Percentiles rank a stretch among this genome's conserved stretches.
phyloP scores from a whole-genome alignment of 306 rosid genomes.

The Ammopiptanthus mongolicus region DNA sequence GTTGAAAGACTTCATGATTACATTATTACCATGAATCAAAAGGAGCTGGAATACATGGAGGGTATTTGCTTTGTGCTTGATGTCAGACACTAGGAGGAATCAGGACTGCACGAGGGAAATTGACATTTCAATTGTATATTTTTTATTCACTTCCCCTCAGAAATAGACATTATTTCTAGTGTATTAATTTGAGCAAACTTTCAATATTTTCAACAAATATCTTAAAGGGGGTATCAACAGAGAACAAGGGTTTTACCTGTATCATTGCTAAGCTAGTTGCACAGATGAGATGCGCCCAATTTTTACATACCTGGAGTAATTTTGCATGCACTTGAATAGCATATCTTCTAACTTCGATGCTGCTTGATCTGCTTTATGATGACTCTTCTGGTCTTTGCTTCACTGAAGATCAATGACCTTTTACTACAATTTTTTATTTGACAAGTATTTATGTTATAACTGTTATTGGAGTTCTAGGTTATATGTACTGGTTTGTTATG shows the following conservation, averaged over 20 bases:
- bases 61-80: not conserved
- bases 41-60: not conserved
- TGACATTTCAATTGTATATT: not conserved
- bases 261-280: not conserved
- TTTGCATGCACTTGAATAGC: not conserved
- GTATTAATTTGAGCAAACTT: not conserved
- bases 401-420: not conserved
- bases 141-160: not conserved
- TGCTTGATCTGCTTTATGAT: not conserved
- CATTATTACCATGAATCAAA: not conserved
- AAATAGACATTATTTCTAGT: not conserved
- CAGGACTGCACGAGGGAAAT: not conserved
- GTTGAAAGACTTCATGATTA: not conserved
- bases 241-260: not conserved
- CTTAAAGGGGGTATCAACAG: not conserved
- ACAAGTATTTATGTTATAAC: not conserved
- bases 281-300: not conserved
- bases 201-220: not conserved
- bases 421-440: not conserved
- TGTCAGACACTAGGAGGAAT: not conserved
- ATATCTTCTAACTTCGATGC: not conserved
- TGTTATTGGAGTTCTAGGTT: slow-evolving; percentile 2
- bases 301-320: not conserved
- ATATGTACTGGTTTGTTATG: not conserved
- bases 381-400: not conserved